Percentiles rank a stretch among this genome's conserved stretches.
Evolutionary conservation across 176 grass and related monocot species (phyloP).

Genomic region (Oryza rufipogon): DNA sequence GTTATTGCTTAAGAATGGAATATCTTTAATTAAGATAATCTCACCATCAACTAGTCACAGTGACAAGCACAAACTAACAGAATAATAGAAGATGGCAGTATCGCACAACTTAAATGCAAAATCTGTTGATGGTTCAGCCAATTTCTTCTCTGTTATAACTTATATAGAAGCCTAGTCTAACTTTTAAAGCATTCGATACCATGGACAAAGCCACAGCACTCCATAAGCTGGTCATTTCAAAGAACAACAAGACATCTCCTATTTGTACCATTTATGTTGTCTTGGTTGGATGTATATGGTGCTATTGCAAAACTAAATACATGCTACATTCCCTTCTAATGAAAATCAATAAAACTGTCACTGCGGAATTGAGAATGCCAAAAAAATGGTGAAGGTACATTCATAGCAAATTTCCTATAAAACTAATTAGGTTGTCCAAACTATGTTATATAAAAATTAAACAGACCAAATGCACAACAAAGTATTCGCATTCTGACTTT

Average conservation of each 20-base stretch:
- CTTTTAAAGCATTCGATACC: background rate
- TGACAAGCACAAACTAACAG: constrained; percentile 4
- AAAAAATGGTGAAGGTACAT: constrained; percentile 7
- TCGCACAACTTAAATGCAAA: background rate
- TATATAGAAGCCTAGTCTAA: background rate
- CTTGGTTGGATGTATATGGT: background rate
- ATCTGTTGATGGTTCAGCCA: background rate
- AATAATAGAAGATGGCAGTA: background rate
- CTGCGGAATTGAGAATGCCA: background rate
- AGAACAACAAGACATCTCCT: background rate
- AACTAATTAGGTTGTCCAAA: constrained; percentile 13
- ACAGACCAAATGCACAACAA: background rate
- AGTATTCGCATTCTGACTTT: background rate
- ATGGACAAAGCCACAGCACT: background rate
- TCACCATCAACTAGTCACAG: background rate
- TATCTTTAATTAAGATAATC: background rate
- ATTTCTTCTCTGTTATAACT: constrained; percentile 10
- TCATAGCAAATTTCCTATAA: background rate
- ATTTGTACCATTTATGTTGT: background rate
- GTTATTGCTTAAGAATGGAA: constrained; percentile 34
- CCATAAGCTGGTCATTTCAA: constrained; percentile 6
- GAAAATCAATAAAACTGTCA: background rate
- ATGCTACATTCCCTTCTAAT: constrained; percentile 9
- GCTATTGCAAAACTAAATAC: background rate
- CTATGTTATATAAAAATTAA: background rate